phyloP scores from a whole-genome alignment of 2,329 filamentous ascomycete species.

The Gnomoniopsis smithogilvyi region DNA sequence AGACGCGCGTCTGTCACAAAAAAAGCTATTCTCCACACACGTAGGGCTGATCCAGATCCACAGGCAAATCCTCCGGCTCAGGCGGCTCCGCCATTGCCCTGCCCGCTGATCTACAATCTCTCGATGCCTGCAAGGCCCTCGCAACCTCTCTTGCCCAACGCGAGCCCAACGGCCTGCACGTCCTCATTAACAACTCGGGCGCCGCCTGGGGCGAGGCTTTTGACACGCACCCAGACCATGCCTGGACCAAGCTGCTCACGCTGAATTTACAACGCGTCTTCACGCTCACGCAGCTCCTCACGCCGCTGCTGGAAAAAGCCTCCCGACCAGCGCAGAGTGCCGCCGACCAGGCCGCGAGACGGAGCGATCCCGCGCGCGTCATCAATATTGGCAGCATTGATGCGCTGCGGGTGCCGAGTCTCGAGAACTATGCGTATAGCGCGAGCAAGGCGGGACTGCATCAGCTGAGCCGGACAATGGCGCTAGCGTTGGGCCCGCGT shows the following conservation, averaged over 20 bases:
- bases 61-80: conserved; percentile 15
- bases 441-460: conserved; percentile 63
- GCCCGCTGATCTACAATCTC: conserved; percentile 62
- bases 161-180: conserved; percentile 47
- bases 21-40: no score
- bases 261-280: conserved; percentile 69
- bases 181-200: conserved; percentile 65
- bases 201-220: conserved; percentile 61
- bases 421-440: conserved; percentile 60
- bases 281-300: conserved; percentile 60
- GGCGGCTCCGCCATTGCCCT: conserved; percentile 53
- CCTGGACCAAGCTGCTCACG: conserved; percentile 58
- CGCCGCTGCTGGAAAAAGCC: conserved; percentile 54
- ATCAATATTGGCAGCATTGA: conserved; percentile 66
- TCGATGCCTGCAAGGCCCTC: conserved; percentile 51
- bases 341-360: conserved; percentile 20
- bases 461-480: conserved; percentile 58
- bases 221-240: conserved; percentile 55
- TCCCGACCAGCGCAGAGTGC: conserved; percentile 24
- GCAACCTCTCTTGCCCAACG: conserved; percentile 46
- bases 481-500: conserved; percentile 55
- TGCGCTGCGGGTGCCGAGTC: conserved; percentile 54
- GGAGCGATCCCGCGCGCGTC: conserved; percentile 50
- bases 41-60: neutral
- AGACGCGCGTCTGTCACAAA: no score